Conservation (phyloP, 768 basidiomycete species). For the Lanmaoa pseudosensibilis region DNA sequence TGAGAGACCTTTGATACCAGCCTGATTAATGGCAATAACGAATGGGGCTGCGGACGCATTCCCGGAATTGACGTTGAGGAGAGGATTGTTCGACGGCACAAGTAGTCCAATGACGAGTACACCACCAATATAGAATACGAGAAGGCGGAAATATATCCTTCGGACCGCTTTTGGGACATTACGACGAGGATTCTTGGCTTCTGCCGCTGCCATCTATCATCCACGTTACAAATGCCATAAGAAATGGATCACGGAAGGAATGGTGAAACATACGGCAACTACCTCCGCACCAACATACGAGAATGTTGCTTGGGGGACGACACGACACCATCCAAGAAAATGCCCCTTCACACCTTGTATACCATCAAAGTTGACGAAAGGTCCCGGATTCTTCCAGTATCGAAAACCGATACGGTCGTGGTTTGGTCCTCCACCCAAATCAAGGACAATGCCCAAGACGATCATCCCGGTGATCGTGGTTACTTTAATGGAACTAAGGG, state of each 20-base stretch:
- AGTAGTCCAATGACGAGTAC: conserved; percentile 46
- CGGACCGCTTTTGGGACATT: conserved; percentile 37
- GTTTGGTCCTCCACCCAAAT: conserved; percentile 54
- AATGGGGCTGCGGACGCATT: conserved; percentile 49
- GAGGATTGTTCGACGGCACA: conserved; percentile 43
- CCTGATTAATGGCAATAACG: conserved; percentile 49
- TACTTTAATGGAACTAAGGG: conserved; percentile 49
- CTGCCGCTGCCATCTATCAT: conserved; percentile 38
- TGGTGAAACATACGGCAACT: conserved; percentile 31
- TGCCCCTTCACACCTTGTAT: conserved; percentile 44
- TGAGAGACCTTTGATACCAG: conserved; percentile 55
- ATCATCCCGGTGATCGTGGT: conserved; percentile 43
- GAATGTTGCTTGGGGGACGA: conserved; percentile 56
- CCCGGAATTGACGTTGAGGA: conserved; percentile 35
- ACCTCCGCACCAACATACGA: conserved; percentile 55
- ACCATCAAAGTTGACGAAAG: conserved; percentile 45
- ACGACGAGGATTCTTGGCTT: conserved; percentile 47
- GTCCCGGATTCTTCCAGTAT: conserved; percentile 53
- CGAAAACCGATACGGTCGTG: conserved; percentile 48
- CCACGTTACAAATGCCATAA: background rate
- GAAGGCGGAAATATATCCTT: conserved; percentile 45
- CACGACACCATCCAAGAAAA: conserved; percentile 50
- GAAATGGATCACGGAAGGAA: background rate
- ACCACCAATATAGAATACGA: conserved; percentile 35
- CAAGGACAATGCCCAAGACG: conserved; percentile 43